Conservation (phyloP, 2,329 filamentous ascomycete genomes). For the Aspergillus proliferans region DNA sequence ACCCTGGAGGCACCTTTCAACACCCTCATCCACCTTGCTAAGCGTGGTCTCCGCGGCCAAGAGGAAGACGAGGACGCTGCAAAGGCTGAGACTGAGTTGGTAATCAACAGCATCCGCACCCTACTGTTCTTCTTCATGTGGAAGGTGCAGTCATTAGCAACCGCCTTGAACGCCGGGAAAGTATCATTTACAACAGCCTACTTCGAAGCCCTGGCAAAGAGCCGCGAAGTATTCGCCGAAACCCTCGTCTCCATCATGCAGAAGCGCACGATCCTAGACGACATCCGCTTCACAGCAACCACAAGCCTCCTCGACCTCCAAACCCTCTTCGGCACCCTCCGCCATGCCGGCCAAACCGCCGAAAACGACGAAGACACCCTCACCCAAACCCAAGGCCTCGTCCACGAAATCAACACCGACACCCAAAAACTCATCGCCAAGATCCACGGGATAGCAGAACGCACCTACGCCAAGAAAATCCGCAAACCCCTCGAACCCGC, state of each 20-base stretch:
- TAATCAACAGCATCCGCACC: conserved; percentile 67
- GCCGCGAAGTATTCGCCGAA: conserved; percentile 48
- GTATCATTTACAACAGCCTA: conserved; percentile 57
- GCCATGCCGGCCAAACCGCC: conserved; percentile 41
- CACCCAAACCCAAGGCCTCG: conserved; percentile 54
- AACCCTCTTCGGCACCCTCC: conserved; percentile 69
- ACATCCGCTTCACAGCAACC: conserved; percentile 68
- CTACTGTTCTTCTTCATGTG: conserved; percentile 92
- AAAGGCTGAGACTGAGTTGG: conserved; percentile 71
- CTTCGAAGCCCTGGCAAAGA: conserved; percentile 61
- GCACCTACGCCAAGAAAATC: conserved; percentile 65
- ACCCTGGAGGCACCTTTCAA: conserved; percentile 48
- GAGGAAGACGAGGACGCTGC: conserved; percentile 65
- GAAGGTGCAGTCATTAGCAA: conserved; percentile 63
- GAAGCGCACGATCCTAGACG: conserved; percentile 56
- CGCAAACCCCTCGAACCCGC: conserved; percentile 39
- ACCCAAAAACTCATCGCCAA: conserved; percentile 62
- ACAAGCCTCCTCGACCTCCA: conserved; percentile 76
- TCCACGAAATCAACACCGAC: conserved; percentile 62
- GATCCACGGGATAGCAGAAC: conserved; percentile 72
- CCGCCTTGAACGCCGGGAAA: conserved; percentile 49
- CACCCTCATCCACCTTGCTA: conserved; percentile 64
- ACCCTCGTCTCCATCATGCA: conserved; percentile 47
- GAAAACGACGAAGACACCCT: conserved; percentile 41
- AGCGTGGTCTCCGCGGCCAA: conserved; percentile 60